These are phyloP conservation scores for Puccinia horiana DNA, from an alignment of 1,284 basidiomycete genomes.

Conservation along the genomic window DNA sequence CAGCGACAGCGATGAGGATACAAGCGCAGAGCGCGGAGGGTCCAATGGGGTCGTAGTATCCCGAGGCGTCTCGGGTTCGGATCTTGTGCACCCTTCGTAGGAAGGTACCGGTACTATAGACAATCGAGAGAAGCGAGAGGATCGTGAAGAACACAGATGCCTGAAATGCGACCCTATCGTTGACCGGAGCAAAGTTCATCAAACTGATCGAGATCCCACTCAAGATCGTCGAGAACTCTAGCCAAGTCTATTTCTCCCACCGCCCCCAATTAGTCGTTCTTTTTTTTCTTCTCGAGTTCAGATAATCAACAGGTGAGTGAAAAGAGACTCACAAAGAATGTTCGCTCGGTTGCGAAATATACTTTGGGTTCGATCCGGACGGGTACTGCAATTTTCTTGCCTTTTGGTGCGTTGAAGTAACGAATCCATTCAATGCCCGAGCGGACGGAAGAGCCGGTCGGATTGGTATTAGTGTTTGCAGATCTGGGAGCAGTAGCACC, in stretches of 20 bases:
- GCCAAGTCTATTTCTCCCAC: slow-evolving; percentile 68
- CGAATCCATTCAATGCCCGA: slow-evolving; percentile 64
- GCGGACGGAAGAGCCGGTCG: neutral
- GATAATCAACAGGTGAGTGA: slow-evolving; percentile 54
- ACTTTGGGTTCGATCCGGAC: slow-evolving; percentile 96
- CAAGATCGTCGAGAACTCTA: slow-evolving; percentile 85
- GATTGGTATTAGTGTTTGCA: slow-evolving; percentile 53
- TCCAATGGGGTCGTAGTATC: slow-evolving; percentile 35
- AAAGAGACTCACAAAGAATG: slow-evolving; percentile 68
- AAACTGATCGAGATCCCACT: slow-evolving; percentile 71
- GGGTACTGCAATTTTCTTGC: slow-evolving; percentile 88
- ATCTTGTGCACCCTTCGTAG: slow-evolving; percentile 79
- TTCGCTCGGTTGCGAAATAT: slow-evolving; percentile 92
- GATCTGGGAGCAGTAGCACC: slow-evolving; percentile 56
- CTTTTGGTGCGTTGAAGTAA: slow-evolving; percentile 76
- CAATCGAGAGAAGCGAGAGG: slow-evolving; percentile 81
- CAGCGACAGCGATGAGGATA: slow-evolving; percentile 29
- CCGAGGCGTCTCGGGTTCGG: slow-evolving; percentile 58
- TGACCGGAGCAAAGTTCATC: slow-evolving; percentile 78
- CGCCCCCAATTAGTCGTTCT: neutral
- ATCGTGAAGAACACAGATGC: slow-evolving; percentile 84
- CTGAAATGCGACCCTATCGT: slow-evolving; percentile 76
- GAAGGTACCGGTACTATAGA: slow-evolving; percentile 84
- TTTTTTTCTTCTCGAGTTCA: slow-evolving; percentile 14
- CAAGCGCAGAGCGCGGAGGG: slow-evolving; percentile 20